phyloP scores from a whole-genome alignment of 768 basidiomycete species.

The Podaxis carcinomalis region DNA sequence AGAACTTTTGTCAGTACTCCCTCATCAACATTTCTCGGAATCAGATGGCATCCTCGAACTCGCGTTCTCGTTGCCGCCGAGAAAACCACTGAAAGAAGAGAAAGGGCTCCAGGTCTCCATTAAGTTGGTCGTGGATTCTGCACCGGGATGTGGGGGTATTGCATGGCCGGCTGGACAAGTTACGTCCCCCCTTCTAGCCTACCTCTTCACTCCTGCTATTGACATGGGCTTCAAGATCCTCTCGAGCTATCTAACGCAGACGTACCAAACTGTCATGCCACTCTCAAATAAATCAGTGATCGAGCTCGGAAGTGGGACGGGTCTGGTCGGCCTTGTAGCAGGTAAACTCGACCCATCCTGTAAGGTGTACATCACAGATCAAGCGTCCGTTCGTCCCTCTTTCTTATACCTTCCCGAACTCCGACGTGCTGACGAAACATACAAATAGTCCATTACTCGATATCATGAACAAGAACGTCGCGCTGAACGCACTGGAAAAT shows the following conservation, averaged over 20 bases:
- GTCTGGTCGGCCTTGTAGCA: conserved; percentile 85
- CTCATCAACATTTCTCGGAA: conserved; percentile 48
- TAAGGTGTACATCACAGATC: conserved; percentile 83
- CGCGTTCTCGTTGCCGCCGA: conserved; percentile 25
- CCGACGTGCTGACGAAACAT: conserved; percentile 9
- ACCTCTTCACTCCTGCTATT: conserved; percentile 7
- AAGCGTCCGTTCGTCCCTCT: conserved; percentile 58
- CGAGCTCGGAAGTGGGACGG: conserved; percentile 90
- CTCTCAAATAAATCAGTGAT: conserved; percentile 58
- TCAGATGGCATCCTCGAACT: conserved; percentile 42
- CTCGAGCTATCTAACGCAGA: conserved; percentile 63
- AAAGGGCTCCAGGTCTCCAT: conserved; percentile 24
- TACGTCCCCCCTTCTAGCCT: conserved; percentile 26
- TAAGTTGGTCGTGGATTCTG: conserved; percentile 65
- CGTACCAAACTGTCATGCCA: conserved; percentile 35
- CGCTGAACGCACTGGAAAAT: conserved; percentile 53
- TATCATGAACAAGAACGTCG: conserved; percentile 76
- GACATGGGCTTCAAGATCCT: conserved; percentile 54
- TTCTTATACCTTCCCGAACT: neutral
- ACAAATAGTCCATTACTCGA: conserved; percentile 60
- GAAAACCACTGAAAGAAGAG: neutral
- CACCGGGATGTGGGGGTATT: conserved; percentile 88
- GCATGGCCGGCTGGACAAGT: conserved; percentile 91
- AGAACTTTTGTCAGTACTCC: conserved; percentile 37
- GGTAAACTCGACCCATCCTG: conserved; percentile 54